A percentile compares a stretch with the other conserved stretches of the same genome.
phyloP scores from a whole-genome alignment of 139 green algal genomes.

The Bryopsis sp. region DNA sequence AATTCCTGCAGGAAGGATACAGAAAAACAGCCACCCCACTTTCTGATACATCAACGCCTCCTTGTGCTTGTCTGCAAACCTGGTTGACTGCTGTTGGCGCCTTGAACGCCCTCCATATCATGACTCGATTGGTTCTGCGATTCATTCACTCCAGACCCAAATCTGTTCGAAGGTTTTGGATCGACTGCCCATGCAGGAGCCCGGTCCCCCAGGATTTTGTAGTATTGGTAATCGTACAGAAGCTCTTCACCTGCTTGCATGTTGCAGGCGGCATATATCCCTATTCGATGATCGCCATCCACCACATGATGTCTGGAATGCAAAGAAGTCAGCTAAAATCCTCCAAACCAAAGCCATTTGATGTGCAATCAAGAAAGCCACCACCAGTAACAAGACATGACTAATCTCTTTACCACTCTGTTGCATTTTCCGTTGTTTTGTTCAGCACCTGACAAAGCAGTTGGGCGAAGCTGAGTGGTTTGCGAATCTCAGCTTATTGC shows the following conservation, averaged over 20 bases:
- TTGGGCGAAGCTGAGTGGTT: constrained; percentile 62
- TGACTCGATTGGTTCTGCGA: no score
- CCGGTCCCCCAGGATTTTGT: not conserved
- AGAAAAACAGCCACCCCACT: no score
- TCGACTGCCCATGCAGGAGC: not conserved
- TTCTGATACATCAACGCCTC: no score
- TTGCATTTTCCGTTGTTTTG: no score
- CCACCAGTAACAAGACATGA: no score
- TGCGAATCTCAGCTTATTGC: constrained; percentile 85
- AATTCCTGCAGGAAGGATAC: no score
- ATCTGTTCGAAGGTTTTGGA: no score
- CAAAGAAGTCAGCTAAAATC: not conserved
- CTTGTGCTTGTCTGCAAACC: no score
- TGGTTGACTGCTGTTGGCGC: no score
- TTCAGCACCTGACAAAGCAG: constrained; percentile 39
- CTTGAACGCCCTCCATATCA: no score
- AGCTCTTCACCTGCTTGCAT: constrained; percentile 55
- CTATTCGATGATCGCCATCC: constrained; percentile 77
- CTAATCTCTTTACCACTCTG: no score
- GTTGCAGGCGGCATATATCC: constrained; percentile 53
- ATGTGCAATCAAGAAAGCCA: constrained; percentile 27
- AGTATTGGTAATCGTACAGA: constrained; percentile 40
- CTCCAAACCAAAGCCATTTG: not conserved
- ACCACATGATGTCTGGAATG: constrained; percentile 39
- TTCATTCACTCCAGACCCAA: no score